phyloP scores from a whole-genome alignment of 2,329 filamentous ascomycete species.

The Sclerotinia spermophila region DNA sequence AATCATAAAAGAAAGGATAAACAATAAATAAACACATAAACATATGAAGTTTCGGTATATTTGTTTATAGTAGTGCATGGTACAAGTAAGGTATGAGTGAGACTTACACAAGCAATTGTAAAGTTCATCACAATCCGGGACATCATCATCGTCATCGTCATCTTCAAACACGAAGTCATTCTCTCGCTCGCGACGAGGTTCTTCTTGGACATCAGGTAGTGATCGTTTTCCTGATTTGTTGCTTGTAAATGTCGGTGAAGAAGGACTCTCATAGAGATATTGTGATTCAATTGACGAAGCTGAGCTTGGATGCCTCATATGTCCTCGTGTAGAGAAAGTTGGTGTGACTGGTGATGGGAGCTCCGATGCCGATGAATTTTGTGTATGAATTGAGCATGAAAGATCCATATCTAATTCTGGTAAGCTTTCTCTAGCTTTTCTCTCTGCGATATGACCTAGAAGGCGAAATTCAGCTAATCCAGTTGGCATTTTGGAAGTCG shows the following conservation, averaged over 20 bases:
- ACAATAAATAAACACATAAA: conserved; percentile 18
- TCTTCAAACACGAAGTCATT: conserved; percentile 50
- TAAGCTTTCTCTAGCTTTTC: conserved; percentile 43
- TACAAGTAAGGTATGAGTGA: not conserved
- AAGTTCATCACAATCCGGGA: conserved; percentile 42
- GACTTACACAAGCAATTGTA: conserved; percentile 73
- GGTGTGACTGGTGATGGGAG: conserved; percentile 67
- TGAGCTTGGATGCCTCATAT: conserved; percentile 68
- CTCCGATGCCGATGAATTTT: conserved; percentile 51
- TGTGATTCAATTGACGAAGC: conserved; percentile 70
- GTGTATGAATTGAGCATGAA: conserved; percentile 33
- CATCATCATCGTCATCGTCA: conserved; percentile 8
- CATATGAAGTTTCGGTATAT: conserved; percentile 7
- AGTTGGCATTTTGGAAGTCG: conserved; percentile 34
- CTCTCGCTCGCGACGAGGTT: conserved; percentile 64
- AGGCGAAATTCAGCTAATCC: conserved; percentile 52
- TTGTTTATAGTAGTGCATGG: not conserved
- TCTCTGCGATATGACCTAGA: conserved; percentile 52
- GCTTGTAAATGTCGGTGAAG: conserved; percentile 51
- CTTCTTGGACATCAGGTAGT: conserved; percentile 81
- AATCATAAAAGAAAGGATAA: conserved; percentile 4
- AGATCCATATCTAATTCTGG: conserved; percentile 35
- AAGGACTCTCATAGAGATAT: conserved; percentile 50
- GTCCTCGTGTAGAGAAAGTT: conserved; percentile 59
- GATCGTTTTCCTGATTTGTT: conserved; percentile 58